Percentiles rank a stretch among this genome's conserved stretches.
These are phyloP conservation scores for Solidago caesia DNA, from an alignment of 129 eudicot species.

Conservation along the genomic window DNA sequence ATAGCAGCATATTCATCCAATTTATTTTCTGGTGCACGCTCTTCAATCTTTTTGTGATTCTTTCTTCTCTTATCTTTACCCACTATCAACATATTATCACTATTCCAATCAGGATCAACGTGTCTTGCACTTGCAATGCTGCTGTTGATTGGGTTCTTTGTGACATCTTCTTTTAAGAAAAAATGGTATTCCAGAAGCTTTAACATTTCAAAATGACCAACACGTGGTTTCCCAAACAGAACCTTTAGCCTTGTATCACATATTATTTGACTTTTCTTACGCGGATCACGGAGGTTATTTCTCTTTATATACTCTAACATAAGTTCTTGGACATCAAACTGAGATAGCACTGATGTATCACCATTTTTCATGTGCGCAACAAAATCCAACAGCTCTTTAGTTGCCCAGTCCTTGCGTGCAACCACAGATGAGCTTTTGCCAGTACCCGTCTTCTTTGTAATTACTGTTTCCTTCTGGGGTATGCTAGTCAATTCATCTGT, in stretches of 20 bases:
- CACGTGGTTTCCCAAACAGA: slow-evolving; percentile 72
- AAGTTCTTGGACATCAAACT: slow-evolving; percentile 76
- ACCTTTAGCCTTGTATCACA: slow-evolving; percentile 71
- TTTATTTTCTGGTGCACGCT: slow-evolving; percentile 51
- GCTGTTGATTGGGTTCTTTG: slow-evolving; percentile 40
- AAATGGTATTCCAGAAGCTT: slow-evolving; percentile 84
- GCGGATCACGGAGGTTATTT: slow-evolving; percentile 84
- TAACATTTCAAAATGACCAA: slow-evolving; percentile 84
- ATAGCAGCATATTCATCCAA: slow-evolving; percentile 90
- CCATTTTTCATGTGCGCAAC: slow-evolving; percentile 84
- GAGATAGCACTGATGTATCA: slow-evolving; percentile 67
- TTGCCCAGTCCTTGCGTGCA: slow-evolving; percentile 65
- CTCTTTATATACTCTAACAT: slow-evolving; percentile 71
- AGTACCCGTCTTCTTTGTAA: too few relatives aligned
- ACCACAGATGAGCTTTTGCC: slow-evolving; percentile 8
- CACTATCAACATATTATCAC: slow-evolving; percentile 26
- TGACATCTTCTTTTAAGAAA: slow-evolving; percentile 50
- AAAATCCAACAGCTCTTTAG: slow-evolving; percentile 76
- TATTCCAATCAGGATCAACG: slow-evolving; percentile 39
- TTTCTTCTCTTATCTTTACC: slow-evolving; percentile 52
- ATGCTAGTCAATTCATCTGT: slow-evolving; percentile 33
- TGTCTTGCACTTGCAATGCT: slow-evolving; percentile 30
- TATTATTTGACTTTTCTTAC: slow-evolving; percentile 66
- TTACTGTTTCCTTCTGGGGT: slow-evolving; percentile 12
- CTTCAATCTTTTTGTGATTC: slow-evolving; percentile 58